phyloP scores from a whole-genome alignment of 805 yeast species.

The Candida morakotiae region DNA sequence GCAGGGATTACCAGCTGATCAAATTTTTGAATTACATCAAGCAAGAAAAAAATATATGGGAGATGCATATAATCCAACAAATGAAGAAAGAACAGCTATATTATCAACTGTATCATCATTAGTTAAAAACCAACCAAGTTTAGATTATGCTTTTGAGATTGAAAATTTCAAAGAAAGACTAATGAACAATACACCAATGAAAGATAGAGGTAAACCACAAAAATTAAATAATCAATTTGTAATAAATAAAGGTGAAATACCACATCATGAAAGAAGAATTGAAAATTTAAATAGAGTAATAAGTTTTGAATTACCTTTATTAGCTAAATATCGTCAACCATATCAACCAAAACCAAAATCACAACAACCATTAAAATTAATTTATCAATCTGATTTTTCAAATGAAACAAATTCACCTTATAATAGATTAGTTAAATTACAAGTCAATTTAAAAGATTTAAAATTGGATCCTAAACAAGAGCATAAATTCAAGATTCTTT shows the following conservation, averaged over 20 bases:
- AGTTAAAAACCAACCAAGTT: constrained; percentile 25
- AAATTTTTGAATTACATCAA: constrained; percentile 57
- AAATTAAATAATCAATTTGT: constrained; percentile 33
- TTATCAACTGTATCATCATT: constrained; percentile 35
- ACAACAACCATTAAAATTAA: constrained; percentile 57
- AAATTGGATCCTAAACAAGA: constrained; percentile 46
- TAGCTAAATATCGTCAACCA: constrained; percentile 69
- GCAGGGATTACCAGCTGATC: constrained; percentile 63
- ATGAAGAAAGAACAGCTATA: constrained; percentile 57
- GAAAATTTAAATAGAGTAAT: constrained; percentile 77
- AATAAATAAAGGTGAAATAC: constrained; percentile 30
- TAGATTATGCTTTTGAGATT: constrained; percentile 37
- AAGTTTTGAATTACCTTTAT: constrained; percentile 87
- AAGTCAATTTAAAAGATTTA: constrained; percentile 51
- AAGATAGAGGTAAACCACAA: constrained; percentile 34
- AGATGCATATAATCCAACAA: constrained; percentile 44
- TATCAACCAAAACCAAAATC: constrained; percentile 47
- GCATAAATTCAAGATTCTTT: constrained; percentile 75
- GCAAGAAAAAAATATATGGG: constrained; percentile 48
- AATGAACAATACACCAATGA: constrained; percentile 38
- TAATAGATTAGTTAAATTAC: constrained; percentile 63
- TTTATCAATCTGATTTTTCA: constrained; percentile 61
- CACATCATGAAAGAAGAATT: constrained; percentile 58
- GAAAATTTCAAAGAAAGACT: constrained; percentile 40
- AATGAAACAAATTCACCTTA: constrained; percentile 67